These are phyloP conservation scores for Triangularia verruculosa DNA, from an alignment of 2,329 filamentous ascomycete species.

Conservation along the genomic window DNA sequence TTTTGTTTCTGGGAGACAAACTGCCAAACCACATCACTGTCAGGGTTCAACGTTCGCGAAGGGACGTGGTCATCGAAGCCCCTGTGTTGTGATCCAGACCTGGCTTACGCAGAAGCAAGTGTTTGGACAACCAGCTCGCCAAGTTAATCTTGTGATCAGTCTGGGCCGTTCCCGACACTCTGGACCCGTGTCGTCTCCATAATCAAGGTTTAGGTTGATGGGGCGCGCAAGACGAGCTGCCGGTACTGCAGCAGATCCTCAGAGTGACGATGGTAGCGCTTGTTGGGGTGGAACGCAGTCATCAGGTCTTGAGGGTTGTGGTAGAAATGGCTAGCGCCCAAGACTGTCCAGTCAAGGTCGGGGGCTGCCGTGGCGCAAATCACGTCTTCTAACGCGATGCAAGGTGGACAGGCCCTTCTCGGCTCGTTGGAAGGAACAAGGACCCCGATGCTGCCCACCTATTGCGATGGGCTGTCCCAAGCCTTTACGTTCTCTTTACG, in stretches of 20 bases:
- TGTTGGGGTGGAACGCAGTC: neutral
- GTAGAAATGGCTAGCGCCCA: constrained; percentile 17
- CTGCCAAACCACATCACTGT: neutral
- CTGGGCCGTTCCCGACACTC: neutral
- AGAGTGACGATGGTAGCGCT: neutral
- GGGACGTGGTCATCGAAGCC: neutral
- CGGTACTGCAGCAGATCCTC: neutral
- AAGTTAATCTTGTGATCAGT: neutral
- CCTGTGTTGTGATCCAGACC: neutral
- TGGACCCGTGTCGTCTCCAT: constrained; percentile 8
- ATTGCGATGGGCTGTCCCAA: neutral
- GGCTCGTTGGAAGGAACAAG: neutral
- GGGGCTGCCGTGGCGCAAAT: constrained; percentile 15
- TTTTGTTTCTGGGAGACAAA: neutral
- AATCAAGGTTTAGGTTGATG: neutral
- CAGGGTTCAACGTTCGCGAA: neutral
- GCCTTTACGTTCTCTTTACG: constrained; percentile 24
- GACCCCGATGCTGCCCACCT: constrained; percentile 7
- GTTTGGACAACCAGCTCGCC: neutral
- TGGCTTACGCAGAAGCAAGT: constrained; percentile 1
- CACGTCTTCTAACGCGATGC: constrained; percentile 26
- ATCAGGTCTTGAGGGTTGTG: neutral
- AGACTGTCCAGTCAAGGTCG: constrained; percentile 1
- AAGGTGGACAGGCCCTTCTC: constrained; percentile 8
- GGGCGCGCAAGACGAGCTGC: neutral